Evolutionary conservation across 2,329 filamentous ascomycete genomes (phyloP).

Genomic region (Aspergillus caelatus): DNA sequence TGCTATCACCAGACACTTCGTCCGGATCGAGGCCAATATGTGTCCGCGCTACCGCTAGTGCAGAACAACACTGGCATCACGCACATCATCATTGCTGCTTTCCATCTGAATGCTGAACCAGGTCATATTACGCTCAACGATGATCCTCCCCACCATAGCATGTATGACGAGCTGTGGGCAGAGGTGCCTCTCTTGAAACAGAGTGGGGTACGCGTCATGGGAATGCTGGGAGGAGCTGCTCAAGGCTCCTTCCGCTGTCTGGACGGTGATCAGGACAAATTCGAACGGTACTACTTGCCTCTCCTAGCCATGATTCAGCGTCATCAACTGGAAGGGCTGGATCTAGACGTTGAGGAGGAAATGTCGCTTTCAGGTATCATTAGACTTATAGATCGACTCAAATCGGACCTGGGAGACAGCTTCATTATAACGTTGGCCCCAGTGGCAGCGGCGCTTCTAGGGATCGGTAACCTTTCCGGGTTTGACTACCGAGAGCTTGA

Average conservation of each 20-base stretch:
- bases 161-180: conserved; percentile 74
- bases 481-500: conserved; percentile 81
- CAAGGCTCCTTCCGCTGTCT: conserved; percentile 69
- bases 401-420: conserved; percentile 49
- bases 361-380: conserved; percentile 70
- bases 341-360: conserved; percentile 78
- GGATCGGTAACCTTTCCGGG: conserved; percentile 68
- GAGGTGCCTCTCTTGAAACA: conserved; percentile 74
- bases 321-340: conserved; percentile 68
- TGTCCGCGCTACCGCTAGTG: conserved; percentile 65
- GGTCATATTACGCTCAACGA: conserved; percentile 78
- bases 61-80: conserved; percentile 66
- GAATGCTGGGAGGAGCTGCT: conserved; percentile 85
- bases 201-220: conserved; percentile 76
- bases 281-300: conserved; percentile 74
- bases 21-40: conserved; percentile 54
- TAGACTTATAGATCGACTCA: conserved; percentile 68
- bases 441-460: conserved; percentile 73
- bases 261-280: conserved; percentile 60
- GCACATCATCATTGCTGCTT: conserved; percentile 82
- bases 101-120: conserved; percentile 76
- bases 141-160: conserved; percentile 66
- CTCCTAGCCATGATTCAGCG: conserved; percentile 66
- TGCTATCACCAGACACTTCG: conserved; percentile 69
- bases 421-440: conserved; percentile 84